These are phyloP conservation scores for Populus trichocarpa DNA, from an alignment of 441 rosid species.

Conservation along the genomic window DNA sequence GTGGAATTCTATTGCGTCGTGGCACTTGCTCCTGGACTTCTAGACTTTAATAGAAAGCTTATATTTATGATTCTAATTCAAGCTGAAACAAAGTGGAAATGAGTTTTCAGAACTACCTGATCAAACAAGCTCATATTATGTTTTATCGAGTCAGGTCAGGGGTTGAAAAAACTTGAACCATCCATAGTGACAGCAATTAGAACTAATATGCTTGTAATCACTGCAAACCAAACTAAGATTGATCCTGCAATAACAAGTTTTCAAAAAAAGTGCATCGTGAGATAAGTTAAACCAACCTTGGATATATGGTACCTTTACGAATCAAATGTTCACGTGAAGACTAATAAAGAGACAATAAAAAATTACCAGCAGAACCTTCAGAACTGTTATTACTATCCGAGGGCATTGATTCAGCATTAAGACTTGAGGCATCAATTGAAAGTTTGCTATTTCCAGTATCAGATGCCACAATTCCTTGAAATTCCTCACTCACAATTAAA, in stretches of 20 bases:
- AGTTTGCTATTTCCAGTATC: conserved; percentile 58
- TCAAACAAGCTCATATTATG: conserved; percentile 19
- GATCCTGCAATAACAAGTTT: conserved; percentile 53
- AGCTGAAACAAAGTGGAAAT: conserved; percentile 2
- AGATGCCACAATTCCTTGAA: conserved; percentile 94
- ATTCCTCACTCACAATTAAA: conserved; percentile 87
- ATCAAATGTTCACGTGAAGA: background rate
- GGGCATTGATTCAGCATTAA: conserved; percentile 29
- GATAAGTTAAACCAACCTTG: conserved; percentile 12
- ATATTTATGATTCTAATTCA: background rate
- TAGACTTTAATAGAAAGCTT: background rate
- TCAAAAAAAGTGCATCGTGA: conserved; percentile 12
- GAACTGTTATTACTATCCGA: conserved; percentile 35
- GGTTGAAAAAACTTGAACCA: conserved; percentile 81
- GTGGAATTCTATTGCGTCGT: background rate
- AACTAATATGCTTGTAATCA: conserved; percentile 60
- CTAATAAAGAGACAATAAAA: background rate
- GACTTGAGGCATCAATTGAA: conserved; percentile 35
- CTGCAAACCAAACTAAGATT: conserved; percentile 61
- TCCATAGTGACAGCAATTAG: conserved; percentile 66
- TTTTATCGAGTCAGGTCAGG: conserved; percentile 42
- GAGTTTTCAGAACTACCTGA: conserved; percentile 35
- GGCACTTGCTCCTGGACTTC: background rate
- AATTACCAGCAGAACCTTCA: conserved; percentile 32
- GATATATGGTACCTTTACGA: background rate